Evolutionary conservation across 164 flowering plant species (phyloP).

Genomic region (Vitis riparia): DNA sequence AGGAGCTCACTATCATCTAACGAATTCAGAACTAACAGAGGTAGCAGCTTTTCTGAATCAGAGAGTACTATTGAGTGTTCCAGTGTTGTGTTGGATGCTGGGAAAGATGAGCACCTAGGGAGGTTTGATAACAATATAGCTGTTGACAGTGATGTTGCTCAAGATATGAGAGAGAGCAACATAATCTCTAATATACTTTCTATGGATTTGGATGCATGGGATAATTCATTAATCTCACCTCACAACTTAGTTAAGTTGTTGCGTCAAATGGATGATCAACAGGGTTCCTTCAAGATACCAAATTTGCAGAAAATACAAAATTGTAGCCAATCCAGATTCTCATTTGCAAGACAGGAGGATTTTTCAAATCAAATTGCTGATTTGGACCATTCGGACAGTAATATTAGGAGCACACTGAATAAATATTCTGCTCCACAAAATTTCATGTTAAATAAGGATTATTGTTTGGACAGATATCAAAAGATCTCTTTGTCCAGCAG

Average conservation of each 20-base stretch:
- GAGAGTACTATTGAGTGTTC: slow-evolving; percentile 21
- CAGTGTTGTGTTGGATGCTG: slow-evolving; percentile 22
- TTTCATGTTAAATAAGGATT: slow-evolving; percentile 23
- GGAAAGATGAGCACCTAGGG: slow-evolving; percentile 13
- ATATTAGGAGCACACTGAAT: slow-evolving; percentile 4
- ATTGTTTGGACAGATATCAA: slow-evolving; percentile 20
- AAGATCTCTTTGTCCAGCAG: slow-evolving; percentile 15
- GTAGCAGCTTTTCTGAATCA: slow-evolving; percentile 18
- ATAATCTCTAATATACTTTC: slow-evolving; percentile 61
- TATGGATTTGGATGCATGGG: slow-evolving; percentile 45
- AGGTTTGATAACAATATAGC: slow-evolving; percentile 14
- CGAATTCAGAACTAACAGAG: slow-evolving; percentile 16
- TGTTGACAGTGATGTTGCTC: slow-evolving; percentile 17
- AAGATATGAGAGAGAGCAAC: slow-evolving; percentile 47
- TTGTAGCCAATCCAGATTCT: slow-evolving; percentile 46
- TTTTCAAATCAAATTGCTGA: slow-evolving; percentile 21
- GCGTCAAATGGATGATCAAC: slow-evolving; percentile 26
- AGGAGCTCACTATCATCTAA: slow-evolving; percentile 18
- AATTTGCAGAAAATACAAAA: slow-evolving; percentile 31
- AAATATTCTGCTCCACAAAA: slow-evolving; percentile 14
- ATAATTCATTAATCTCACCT: slow-evolving; percentile 39
- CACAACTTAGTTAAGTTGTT: slow-evolving; percentile 33
- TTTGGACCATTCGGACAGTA: slow-evolving; percentile 15
- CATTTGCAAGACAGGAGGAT: slow-evolving; percentile 52
- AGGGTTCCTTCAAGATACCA: slow-evolving; percentile 22